phyloP scores from a whole-genome alignment of 257 asterid genomes.

The Solanum boliviense region DNA sequence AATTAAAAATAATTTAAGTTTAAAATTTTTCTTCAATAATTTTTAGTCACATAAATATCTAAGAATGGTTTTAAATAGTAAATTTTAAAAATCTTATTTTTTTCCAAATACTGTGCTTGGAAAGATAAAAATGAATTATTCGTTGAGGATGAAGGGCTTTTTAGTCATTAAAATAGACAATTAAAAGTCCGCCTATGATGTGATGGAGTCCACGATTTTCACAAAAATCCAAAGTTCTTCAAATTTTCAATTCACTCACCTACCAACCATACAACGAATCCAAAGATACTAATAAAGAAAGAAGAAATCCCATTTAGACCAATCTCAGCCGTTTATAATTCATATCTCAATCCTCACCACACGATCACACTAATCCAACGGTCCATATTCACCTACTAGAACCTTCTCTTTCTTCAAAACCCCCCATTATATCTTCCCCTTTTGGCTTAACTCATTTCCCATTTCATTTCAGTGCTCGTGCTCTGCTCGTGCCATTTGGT shows the following conservation, averaged over 20 bases:
- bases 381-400: slow-evolving; percentile 10
- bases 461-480: slow-evolving; percentile 19
- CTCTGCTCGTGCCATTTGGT: slow-evolving; percentile 33
- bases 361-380: slow-evolving; percentile 30
- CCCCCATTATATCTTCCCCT: not conserved
- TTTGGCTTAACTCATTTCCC: not conserved
- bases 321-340: slow-evolving; percentile 20
- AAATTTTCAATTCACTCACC: not conserved
- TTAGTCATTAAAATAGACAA: not conserved
- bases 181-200: not conserved
- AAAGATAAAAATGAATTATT: not conserved
- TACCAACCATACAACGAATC: not conserved
- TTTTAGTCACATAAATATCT: not conserved
- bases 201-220: not conserved
- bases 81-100: too few relatives aligned
- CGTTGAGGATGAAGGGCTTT: not conserved
- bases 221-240: not conserved
- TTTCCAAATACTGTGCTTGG: not conserved
- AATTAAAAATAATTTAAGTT: too few relatives aligned
- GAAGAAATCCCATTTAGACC: not conserved
- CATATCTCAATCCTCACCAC: slow-evolving; percentile 3
- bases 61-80: too few relatives aligned
- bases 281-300: not conserved
- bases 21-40: too few relatives aligned
- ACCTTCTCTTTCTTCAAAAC: slow-evolving; percentile 10